phyloP scores from a whole-genome alignment of 352 stramenopile species.

The Phytophthora pistaciae region DNA sequence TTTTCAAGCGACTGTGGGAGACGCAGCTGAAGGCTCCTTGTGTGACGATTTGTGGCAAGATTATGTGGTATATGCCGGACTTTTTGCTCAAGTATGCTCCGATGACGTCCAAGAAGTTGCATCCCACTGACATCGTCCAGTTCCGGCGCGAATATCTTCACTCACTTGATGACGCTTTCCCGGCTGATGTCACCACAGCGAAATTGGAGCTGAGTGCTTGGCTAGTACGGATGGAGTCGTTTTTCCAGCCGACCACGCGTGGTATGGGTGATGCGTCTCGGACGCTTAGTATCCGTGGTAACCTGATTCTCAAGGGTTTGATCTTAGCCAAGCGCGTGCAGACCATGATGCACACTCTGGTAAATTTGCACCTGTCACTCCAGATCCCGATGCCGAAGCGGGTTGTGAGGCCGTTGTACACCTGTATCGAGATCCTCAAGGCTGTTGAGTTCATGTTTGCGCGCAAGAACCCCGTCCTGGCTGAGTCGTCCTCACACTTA shows the following conservation, averaged over 20 bases:
- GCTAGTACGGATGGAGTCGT: slow-evolving; percentile 90
- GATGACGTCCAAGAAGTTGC: slow-evolving; percentile 87
- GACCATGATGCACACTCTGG: slow-evolving; percentile 91
- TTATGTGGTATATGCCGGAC: slow-evolving; percentile 87
- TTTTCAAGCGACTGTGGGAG: slow-evolving; percentile 94
- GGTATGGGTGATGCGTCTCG: slow-evolving; percentile 75
- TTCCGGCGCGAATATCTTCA: slow-evolving; percentile 85
- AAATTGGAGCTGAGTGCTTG: slow-evolving; percentile 87
- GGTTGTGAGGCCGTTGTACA: slow-evolving; percentile 87
- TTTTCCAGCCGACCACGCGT: slow-evolving; percentile 85
- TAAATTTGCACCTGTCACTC: slow-evolving; percentile 90
- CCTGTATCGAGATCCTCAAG: slow-evolving; percentile 93
- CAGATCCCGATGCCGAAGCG: slow-evolving; percentile 89
- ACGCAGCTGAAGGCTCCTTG: slow-evolving; percentile 84
- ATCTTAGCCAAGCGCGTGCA: slow-evolving; percentile 91
- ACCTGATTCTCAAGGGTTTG: slow-evolving; percentile 93
- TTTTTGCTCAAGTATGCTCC: slow-evolving; percentile 89
- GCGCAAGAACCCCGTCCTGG: slow-evolving; percentile 85
- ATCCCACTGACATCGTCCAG: slow-evolving; percentile 77
- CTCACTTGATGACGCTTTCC: slow-evolving; percentile 85
- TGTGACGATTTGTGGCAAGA: slow-evolving; percentile 86
- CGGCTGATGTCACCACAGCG: slow-evolving; percentile 75
- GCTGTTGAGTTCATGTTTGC: slow-evolving; percentile 94
- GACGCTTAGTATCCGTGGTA: slow-evolving; percentile 85
- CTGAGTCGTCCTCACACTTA: slow-evolving; percentile 77